phyloP scores from a whole-genome alignment of 371 early-diverging fungal species.

The Mortierella sp. region DNA sequence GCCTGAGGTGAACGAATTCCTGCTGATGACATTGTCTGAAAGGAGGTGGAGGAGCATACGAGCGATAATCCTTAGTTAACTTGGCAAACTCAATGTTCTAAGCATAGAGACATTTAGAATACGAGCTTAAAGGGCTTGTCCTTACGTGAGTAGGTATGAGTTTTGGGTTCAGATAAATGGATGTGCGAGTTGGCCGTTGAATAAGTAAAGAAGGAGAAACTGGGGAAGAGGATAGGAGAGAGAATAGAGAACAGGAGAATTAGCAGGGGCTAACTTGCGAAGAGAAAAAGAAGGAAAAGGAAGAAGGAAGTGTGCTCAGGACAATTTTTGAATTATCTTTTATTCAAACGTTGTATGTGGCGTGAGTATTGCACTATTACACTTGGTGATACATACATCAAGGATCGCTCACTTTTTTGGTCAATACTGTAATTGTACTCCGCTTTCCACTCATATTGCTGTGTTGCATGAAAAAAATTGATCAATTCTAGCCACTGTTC shows the following conservation, averaged over 20 bases:
- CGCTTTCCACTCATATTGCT: not conserved
- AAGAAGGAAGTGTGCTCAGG: not conserved
- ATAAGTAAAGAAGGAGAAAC: not conserved
- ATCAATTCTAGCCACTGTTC: not conserved
- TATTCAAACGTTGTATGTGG: not conserved
- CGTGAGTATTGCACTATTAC: not conserved
- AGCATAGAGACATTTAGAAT: no score
- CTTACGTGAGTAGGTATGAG: not conserved
- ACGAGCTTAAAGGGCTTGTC: not conserved
- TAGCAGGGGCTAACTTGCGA: not conserved
- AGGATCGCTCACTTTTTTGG: not conserved
- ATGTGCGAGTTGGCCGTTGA: not conserved
- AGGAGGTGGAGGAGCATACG: not conserved
- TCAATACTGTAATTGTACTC: no score
- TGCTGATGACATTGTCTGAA: constrained; percentile 18
- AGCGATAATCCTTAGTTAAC: no score
- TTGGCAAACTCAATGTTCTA: no score
- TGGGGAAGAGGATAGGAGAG: not conserved
- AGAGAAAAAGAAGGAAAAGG: not conserved
- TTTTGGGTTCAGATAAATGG: not conserved
- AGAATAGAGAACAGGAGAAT: not conserved
- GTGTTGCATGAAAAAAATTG: not conserved
- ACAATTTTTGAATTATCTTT: not conserved
- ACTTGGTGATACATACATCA: not conserved
- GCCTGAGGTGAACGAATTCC: constrained; percentile 43